These are phyloP conservation scores for Epichloe bromicola DNA, from an alignment of 2,329 filamentous ascomycete species.

Conservation along the genomic window DNA sequence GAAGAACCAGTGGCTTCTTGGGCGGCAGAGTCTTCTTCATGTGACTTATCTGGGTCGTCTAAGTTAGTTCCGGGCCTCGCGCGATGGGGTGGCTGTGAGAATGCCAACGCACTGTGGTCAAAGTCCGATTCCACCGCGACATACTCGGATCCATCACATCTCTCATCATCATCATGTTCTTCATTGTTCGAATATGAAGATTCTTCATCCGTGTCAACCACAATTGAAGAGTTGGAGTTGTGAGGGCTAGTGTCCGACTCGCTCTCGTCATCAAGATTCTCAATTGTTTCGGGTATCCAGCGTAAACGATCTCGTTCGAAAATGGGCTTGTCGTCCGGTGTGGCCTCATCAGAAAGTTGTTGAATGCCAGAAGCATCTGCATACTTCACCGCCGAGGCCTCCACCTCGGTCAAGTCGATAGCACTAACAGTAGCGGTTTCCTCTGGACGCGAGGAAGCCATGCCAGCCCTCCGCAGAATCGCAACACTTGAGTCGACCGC, in stretches of 20 bases:
- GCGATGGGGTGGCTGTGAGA: background rate
- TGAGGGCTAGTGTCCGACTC: background rate
- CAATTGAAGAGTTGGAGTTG: background rate
- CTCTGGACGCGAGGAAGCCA: constrained; percentile 5
- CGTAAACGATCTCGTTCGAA: background rate
- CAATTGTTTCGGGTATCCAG: background rate
- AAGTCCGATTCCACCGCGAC: background rate
- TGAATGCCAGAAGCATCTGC: background rate
- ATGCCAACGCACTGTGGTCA: background rate
- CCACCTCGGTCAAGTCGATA: constrained; percentile 13
- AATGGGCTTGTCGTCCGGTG: background rate
- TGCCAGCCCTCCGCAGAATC: constrained; percentile 17
- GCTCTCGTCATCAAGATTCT: background rate
- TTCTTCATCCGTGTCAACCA: background rate
- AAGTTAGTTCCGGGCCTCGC: background rate
- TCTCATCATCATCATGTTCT: background rate
- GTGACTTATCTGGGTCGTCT: background rate
- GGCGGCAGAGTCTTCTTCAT: background rate
- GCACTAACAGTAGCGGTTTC: constrained; percentile 9
- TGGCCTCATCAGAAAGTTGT: background rate
- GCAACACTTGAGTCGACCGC: constrained; percentile 14
- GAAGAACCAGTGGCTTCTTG: background rate
- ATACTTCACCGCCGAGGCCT: background rate
- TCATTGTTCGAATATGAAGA: background rate
- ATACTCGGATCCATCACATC: background rate